Percentiles rank a stretch among this genome's conserved stretches.
These are phyloP conservation scores for Calycina marina DNA, from an alignment of 2,329 filamentous ascomycete species.

Conservation along the genomic window DNA sequence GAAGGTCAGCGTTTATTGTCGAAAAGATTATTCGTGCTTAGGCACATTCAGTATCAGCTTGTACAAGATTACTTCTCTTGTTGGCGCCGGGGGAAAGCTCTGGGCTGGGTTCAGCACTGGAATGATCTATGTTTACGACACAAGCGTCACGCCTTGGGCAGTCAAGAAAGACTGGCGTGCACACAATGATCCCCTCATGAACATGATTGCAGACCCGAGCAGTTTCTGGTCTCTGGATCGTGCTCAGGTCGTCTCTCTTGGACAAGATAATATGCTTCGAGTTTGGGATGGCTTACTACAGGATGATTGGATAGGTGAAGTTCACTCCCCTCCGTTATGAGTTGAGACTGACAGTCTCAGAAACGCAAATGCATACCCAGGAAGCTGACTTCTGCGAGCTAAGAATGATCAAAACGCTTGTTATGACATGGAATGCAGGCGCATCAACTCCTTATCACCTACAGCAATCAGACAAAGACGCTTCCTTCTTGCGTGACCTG, in stretches of 20 bases:
- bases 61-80: conserved; percentile 86
- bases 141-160: conserved; percentile 66
- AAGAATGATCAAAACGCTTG: conserved; percentile 61
- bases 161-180: conserved; percentile 92
- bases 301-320: conserved; percentile 74
- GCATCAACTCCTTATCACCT: conserved; percentile 83
- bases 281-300: conserved; percentile 88
- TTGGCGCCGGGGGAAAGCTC: conserved; percentile 65
- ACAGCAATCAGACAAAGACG: conserved; percentile 53
- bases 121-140: conserved; percentile 87
- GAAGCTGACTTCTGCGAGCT: conserved; percentile 79
- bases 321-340: not conserved
- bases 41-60: conserved; percentile 73
- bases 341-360: conserved; percentile 25
- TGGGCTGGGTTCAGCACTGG: conserved; percentile 95
- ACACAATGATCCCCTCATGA: conserved; percentile 69
- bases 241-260: conserved; percentile 72
- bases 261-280: conserved; percentile 70
- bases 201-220: conserved; percentile 62
- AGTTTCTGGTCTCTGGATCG: conserved; percentile 77
- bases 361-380: conserved; percentile 70
- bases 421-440: conserved; percentile 95
- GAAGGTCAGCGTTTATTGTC: conserved; percentile 84
- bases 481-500: conserved; percentile 66
- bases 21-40: conserved; percentile 60